Base-by-base conservation (phyloP, 768 basidiomycete species). In the Gymnopilus dilepis region DNA sequence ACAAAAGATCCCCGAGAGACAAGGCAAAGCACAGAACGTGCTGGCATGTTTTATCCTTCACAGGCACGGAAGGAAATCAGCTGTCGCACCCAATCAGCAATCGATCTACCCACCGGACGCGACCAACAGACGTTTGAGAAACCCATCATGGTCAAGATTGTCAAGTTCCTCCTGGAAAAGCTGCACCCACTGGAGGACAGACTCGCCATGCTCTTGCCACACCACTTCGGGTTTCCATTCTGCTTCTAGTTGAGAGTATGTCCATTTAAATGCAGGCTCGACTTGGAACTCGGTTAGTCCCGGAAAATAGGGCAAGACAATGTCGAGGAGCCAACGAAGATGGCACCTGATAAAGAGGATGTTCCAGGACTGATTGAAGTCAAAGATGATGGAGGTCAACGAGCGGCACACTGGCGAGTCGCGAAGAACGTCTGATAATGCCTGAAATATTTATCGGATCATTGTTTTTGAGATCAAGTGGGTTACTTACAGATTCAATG, bases 201-300 rank as follows among this genome's bases (percentile, higher is more conserved):
- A 6, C 24, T 47, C 24, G 11, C 21, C 43, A 24, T 12, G 26
- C 24, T 26, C 24, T 47, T 28, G 21, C 34, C 34, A 24, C 7
- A 26, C 24, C 26, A 59, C 40, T 15, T 51, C 45, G 11, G 47
- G 45, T 48, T 37, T 51, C 58, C 58, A 59, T 13, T 41, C 24
- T n/a, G 13, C n/a, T 19, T 59, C 58, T n/a, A 40, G 33, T 28
- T 31, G 33, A 8, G 7, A 22, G 22, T 50, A 51, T 38, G 48
- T 51, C 58, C 58, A 59, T 17, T 34, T 24, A 30, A 51, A 17
- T 9, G 9, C 37, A 12, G 6, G 9, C 19, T 28, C 33, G 28
- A 59, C 37, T 7, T 40, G 47, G 30, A 33, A 59, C 26, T 51
- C 22, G 4, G 24, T 21, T 12, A 59, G 38, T 9, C 3, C 37